Conservation (phyloP, 805 yeast species). For the Spathaspora girioi region DNA sequence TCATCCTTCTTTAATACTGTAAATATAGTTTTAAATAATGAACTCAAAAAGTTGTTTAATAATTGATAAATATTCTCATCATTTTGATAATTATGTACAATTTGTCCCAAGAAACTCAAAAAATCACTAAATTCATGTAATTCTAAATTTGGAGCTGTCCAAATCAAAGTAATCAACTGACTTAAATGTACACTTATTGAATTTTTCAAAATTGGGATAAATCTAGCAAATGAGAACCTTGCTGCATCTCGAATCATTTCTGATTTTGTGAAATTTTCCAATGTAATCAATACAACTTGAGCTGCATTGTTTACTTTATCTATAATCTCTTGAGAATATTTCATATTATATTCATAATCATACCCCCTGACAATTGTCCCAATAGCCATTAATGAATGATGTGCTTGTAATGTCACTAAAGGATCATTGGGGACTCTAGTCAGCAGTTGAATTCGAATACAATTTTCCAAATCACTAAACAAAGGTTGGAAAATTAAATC, state of each 20-base stretch:
- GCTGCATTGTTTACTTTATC: conserved; percentile 58
- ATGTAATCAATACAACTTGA: conserved; percentile 77
- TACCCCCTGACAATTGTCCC: conserved; percentile 90
- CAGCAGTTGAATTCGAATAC: conserved; percentile 34
- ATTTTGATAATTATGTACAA: conserved; percentile 70
- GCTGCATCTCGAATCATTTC: conserved; percentile 80
- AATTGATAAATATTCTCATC: conserved; percentile 69
- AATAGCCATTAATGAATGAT: conserved; percentile 82
- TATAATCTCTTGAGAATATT: conserved; percentile 37
- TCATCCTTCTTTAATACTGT: conserved; percentile 35
- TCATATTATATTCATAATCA: conserved; percentile 46
- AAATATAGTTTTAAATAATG: conserved; percentile 66
- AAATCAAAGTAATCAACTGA: conserved; percentile 61
- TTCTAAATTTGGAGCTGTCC: conserved; percentile 54
- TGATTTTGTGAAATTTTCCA: conserved; percentile 66
- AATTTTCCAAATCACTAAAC: conserved; percentile 64
- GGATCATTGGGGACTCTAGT: conserved; percentile 14
- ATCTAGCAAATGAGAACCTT: conserved; percentile 81
- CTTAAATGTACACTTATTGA: conserved; percentile 48
- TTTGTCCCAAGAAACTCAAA: conserved; percentile 81
- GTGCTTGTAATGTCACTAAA: conserved; percentile 64
- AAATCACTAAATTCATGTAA: conserved; percentile 74
- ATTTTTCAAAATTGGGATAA: conserved; percentile 68
- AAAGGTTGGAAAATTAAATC: conserved; percentile 73
- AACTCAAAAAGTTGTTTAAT: conserved; percentile 68